Percentiles rank a stretch among this genome's conserved stretches.
Conservation (phyloP, 2,329 filamentous ascomycete genomes). For the Pestalotiopsis sp. region DNA sequence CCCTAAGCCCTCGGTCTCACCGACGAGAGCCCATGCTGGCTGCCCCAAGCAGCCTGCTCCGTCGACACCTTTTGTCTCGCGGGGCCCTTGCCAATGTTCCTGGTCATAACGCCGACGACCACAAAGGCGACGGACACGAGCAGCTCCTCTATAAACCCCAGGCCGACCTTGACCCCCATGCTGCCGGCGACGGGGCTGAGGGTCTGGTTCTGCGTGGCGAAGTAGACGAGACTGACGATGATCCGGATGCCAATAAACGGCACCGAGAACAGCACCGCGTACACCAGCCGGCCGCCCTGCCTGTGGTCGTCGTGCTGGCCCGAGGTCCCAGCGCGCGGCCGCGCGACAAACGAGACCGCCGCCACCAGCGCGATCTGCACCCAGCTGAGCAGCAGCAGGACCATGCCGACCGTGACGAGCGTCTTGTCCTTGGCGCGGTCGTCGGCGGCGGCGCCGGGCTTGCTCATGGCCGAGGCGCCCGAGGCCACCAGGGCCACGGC, state of each 20-base stretch:
- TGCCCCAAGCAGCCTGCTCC: conserved; percentile 40
- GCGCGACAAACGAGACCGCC: conserved; percentile 13
- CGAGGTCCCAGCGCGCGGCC: background rate
- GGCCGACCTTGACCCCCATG: conserved; percentile 21
- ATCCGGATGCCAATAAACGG: conserved; percentile 27
- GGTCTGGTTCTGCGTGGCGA: conserved; percentile 20
- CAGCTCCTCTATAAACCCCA: conserved; percentile 28
- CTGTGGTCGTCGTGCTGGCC: background rate
- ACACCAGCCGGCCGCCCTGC: conserved; percentile 17
- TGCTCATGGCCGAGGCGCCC: conserved; percentile 22
- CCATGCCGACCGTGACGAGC: conserved; percentile 25
- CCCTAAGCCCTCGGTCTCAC: too few relatives aligned
- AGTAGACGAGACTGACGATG: conserved; percentile 24
- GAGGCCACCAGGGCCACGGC: conserved; percentile 27
- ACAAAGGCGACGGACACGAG: conserved; percentile 21
- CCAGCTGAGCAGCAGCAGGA: conserved; percentile 26
- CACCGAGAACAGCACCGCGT: conserved; percentile 22
- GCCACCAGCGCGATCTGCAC: conserved; percentile 18
- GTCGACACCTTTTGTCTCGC: conserved; percentile 38
- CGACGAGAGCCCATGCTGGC: too few relatives aligned
- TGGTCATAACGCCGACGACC: conserved; percentile 23
- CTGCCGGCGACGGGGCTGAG: conserved; percentile 25
- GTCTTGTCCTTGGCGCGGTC: conserved; percentile 12
- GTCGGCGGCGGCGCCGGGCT: conserved; percentile 15
- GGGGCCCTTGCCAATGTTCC: conserved; percentile 14